These are phyloP conservation scores for Venturia effusa DNA, from an alignment of 2,329 filamentous ascomycete genomes.

Conservation along the genomic window DNA sequence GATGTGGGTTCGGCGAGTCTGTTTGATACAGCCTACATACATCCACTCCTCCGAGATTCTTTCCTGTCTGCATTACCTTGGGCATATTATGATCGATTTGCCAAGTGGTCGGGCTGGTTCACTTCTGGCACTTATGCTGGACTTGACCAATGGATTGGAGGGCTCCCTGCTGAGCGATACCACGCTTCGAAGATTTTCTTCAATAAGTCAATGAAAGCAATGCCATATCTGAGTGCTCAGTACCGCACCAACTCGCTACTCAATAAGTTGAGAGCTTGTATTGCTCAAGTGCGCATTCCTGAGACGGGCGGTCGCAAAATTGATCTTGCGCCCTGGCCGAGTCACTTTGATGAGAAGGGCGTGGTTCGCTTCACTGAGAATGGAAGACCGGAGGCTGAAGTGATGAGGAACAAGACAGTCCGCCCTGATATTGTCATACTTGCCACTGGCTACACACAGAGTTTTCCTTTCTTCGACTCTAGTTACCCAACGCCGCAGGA, in stretches of 20 bases:
- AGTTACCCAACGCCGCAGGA: slow-evolving; percentile 36
- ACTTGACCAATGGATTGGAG: slow-evolving; percentile 39
- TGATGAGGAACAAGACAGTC: slow-evolving; percentile 19
- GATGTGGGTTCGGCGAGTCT: slow-evolving; percentile 38
- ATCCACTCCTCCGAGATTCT: slow-evolving; percentile 31
- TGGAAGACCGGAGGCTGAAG: slow-evolving; percentile 19
- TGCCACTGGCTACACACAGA: slow-evolving; percentile 36
- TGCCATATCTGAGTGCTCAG: slow-evolving; percentile 33
- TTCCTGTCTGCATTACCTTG: slow-evolving; percentile 30
- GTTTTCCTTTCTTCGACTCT: slow-evolving; percentile 30
- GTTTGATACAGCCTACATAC: slow-evolving; percentile 42
- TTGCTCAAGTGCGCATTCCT: slow-evolving; percentile 32
- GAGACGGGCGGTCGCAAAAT: slow-evolving; percentile 31
- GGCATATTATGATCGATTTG: slow-evolving; percentile 37
- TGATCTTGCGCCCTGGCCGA: slow-evolving; percentile 36
- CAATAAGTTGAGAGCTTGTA: slow-evolving; percentile 25
- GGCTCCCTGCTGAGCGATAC: slow-evolving; percentile 22
- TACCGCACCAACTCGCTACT: slow-evolving; percentile 24
- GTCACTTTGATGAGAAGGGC: slow-evolving; percentile 26
- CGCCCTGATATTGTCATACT: slow-evolving; percentile 37
- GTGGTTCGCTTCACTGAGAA: slow-evolving; percentile 27
- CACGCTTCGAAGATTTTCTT: slow-evolving; percentile 13
- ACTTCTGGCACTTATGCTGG: slow-evolving; percentile 37
- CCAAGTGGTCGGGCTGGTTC: slow-evolving; percentile 32
- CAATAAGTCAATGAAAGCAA: slow-evolving; percentile 32